Conservation (phyloP, 1,284 basidiomycete genomes). For the Cutaneotrichosporon sp. region DNA sequence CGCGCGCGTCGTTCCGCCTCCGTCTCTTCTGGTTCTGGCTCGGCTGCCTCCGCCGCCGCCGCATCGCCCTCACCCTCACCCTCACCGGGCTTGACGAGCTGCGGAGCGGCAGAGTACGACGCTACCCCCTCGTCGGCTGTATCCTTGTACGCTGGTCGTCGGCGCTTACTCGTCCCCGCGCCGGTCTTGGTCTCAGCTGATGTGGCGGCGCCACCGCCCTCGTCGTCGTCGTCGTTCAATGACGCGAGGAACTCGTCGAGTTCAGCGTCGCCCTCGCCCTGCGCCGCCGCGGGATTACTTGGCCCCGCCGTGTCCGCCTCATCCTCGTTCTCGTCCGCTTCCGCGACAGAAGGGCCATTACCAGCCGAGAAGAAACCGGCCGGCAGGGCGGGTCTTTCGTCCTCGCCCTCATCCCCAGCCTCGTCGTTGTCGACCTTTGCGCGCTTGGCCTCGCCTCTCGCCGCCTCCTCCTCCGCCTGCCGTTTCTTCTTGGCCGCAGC, state of each 20-base stretch:
- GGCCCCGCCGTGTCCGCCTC: not conserved
- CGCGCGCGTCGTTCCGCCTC: conserved; percentile 38
- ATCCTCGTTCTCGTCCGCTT: not conserved
- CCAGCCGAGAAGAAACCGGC: conserved; percentile 38
- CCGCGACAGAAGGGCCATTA: conserved; percentile 12
- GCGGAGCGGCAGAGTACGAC: conserved; percentile 45
- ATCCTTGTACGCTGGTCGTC: conserved; percentile 28
- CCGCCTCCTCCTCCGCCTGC: conserved; percentile 10
- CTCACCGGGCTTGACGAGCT: conserved; percentile 16
- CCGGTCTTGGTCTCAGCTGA: conserved; percentile 8
- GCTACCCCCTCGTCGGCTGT: conserved; percentile 28
- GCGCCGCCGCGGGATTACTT: not conserved
- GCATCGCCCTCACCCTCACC: not conserved
- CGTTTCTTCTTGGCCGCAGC: conserved; percentile 21
- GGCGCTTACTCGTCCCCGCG: conserved; percentile 7
- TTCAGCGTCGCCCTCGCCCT: conserved; percentile 35
- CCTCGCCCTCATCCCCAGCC: conserved; percentile 4
- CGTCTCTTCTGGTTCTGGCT: conserved; percentile 40
- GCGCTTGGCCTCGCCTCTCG: conserved; percentile 21
- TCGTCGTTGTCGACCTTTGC: conserved; percentile 23
- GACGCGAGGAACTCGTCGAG: conserved; percentile 47
- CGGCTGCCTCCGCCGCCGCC: conserved; percentile 14
- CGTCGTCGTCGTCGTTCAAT: conserved; percentile 26
- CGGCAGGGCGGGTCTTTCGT: conserved; percentile 10
- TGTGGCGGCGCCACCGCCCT: not conserved